Conservation (phyloP, 441 rosid species). For the Populus tomentosa region DNA sequence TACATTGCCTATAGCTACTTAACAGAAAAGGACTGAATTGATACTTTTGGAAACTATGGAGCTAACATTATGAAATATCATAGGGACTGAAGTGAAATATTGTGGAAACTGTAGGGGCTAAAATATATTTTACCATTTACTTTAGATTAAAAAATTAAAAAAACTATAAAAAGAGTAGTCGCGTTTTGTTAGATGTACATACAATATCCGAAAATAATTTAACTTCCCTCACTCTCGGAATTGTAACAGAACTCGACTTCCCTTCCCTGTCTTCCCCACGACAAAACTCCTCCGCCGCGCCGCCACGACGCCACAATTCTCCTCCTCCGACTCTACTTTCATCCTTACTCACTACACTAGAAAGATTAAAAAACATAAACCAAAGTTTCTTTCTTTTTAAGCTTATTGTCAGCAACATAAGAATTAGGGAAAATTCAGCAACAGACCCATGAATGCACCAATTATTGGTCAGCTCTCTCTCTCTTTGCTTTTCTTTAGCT, state of each 20-base stretch:
- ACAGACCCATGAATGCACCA: conserved; percentile 53
- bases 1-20: too few relatives aligned
- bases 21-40: too few relatives aligned
- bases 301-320: not conserved
- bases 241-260: not conserved
- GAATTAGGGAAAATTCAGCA: not conserved
- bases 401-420: not conserved
- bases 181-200: too few relatives aligned
- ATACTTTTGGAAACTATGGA: too few relatives aligned
- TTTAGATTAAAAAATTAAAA: too few relatives aligned
- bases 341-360: not conserved
- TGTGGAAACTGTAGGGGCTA: too few relatives aligned
- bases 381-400: not conserved
- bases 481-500: not conserved
- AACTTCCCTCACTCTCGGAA: not conserved
- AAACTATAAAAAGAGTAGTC: too few relatives aligned
- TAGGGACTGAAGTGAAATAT: too few relatives aligned
- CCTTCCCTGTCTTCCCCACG: not conserved
- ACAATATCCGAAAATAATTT: too few relatives aligned
- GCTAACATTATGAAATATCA: too few relatives aligned
- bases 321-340: not conserved
- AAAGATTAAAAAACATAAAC: not conserved
- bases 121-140: too few relatives aligned
- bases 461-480: conserved; percentile 57
- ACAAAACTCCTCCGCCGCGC: not conserved